Evolutionary conservation across 23 red algal species (phyloP), one percentile per base, ranked within the genome.

Genomic region (Cyanidiococcus yangmingshanensis): DNA sequence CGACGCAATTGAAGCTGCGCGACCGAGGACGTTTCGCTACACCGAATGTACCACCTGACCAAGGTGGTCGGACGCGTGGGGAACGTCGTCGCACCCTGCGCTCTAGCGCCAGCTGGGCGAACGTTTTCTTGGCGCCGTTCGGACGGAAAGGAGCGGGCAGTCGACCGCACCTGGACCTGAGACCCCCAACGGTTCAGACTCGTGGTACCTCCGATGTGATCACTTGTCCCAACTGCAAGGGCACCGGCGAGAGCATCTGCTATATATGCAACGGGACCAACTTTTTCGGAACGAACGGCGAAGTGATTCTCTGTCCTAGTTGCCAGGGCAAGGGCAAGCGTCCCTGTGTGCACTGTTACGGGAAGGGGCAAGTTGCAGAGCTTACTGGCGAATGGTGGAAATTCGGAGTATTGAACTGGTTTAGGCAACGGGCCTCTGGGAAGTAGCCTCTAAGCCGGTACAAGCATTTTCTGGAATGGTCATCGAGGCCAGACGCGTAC

Each of bases 261-360:
- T 77, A 32, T 12, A 83, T 92, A 41, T 92, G 89, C 67, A 59
- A 39, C 16, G 89, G 89, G 2, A 58, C 58, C 2, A 29, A 30
- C 32, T 74, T 83, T 59, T 71, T 67, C 58, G 41, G 37, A 15
- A 38, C 83, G 38, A 83, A 86, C 71, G 89, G 89, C 16, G 39
- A 68, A 57, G 34, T 18, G 1, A 58, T 76, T 15, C 25, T 25
- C 0, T 92, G 89, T 63, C 82, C 82, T 18, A 78, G 77, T 3
- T 92, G 89, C 75, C 33, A 71, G 39, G 89, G 82, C 21, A 75
- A 82, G 27, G 83, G 51, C 1, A 30, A 16, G 0, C 78, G 85
- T 39, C 77, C 68, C 15, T 92, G 89, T 54, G 68, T 79, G 16
- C 75, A 77, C 7, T 92, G 89, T 59, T 92, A 83, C 54, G 89